phyloP scores from a whole-genome alignment of 2,329 filamentous ascomycete species.

The Pseudogymnoascus sp. region DNA sequence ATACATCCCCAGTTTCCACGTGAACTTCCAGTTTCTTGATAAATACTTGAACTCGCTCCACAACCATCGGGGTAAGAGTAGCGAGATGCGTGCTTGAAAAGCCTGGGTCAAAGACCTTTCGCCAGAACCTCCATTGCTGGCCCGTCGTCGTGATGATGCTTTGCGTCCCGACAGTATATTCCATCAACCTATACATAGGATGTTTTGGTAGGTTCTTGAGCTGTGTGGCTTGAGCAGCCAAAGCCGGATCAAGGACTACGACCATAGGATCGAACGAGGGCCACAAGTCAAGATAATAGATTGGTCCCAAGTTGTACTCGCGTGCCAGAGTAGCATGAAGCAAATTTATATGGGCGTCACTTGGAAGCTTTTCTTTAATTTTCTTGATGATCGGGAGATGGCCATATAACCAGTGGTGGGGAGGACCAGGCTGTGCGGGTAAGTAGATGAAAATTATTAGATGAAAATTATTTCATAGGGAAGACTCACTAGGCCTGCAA shows the following conservation, averaged over 20 bases:
- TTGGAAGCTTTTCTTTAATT: neutral
- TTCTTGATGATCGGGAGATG: neutral
- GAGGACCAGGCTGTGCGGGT: neutral
- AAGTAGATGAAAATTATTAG: neutral
- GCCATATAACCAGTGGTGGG: neutral
- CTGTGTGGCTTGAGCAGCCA: conserved; percentile 15
- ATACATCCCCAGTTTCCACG: conserved; percentile 13
- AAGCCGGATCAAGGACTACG: conserved; percentile 15
- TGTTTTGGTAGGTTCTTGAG: conserved; percentile 16
- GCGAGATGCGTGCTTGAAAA: neutral
- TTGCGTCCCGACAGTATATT: neutral
- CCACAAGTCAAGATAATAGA: conserved; percentile 21
- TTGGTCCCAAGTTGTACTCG: conserved; percentile 15
- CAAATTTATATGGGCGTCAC: neutral
- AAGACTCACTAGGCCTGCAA: neutral
- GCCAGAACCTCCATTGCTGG: neutral
- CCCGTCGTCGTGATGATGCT: neutral
- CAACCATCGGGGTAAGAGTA: neutral
- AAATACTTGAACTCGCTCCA: conserved; percentile 12
- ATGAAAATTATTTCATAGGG: neutral
- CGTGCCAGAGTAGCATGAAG: conserved; percentile 11
- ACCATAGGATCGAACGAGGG: conserved; percentile 13
- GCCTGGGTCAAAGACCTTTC: neutral
- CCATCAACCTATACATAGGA: neutral
- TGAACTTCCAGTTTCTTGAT: conserved; percentile 15